These are phyloP conservation scores for Pseudogymnoascus sp. DNA, from an alignment of 2,329 filamentous ascomycete species.

Conservation along the genomic window DNA sequence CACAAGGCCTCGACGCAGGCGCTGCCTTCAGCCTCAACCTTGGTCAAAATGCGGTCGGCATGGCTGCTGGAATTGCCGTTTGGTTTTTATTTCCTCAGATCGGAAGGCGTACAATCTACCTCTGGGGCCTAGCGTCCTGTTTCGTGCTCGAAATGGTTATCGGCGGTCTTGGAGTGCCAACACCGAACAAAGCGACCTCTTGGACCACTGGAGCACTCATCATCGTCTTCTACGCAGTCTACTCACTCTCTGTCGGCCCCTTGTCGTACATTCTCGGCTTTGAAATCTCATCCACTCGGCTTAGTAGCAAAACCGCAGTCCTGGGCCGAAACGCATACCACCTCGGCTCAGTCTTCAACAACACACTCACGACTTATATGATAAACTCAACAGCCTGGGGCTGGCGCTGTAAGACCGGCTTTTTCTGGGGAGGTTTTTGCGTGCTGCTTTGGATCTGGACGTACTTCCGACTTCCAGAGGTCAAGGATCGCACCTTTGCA, in stretches of 20 bases:
- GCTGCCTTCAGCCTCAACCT: constrained; percentile 46
- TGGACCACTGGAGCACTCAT: constrained; percentile 53
- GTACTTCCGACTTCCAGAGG: constrained; percentile 72
- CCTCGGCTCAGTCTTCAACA: constrained; percentile 71
- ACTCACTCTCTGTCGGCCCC: constrained; percentile 77
- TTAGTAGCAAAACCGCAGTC: constrained; percentile 84
- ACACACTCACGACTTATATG: constrained; percentile 80
- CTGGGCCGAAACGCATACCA: constrained; percentile 62
- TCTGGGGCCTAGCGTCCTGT: constrained; percentile 57
- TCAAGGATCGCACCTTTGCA: constrained; percentile 68
- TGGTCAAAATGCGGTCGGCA: constrained; percentile 27
- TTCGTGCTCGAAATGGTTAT: constrained; percentile 70
- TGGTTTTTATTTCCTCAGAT: constrained; percentile 40
- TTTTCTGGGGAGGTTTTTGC: constrained; percentile 67
- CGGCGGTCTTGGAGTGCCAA: constrained; percentile 43
- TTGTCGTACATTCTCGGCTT: constrained; percentile 79
- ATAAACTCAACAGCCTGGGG: constrained; percentile 76
- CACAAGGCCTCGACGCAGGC: constrained; percentile 41
- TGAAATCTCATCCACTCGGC: constrained; percentile 68
- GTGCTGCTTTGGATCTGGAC: constrained; percentile 51
- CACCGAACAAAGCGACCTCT: constrained; percentile 42
- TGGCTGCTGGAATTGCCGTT: no score
- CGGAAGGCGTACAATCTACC: constrained; percentile 41
- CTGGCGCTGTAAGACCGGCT: constrained; percentile 77
- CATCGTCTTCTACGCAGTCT: constrained; percentile 70